phyloP scores from a whole-genome alignment of 257 asterid genomes.

The Penstemon eatonii region DNA sequence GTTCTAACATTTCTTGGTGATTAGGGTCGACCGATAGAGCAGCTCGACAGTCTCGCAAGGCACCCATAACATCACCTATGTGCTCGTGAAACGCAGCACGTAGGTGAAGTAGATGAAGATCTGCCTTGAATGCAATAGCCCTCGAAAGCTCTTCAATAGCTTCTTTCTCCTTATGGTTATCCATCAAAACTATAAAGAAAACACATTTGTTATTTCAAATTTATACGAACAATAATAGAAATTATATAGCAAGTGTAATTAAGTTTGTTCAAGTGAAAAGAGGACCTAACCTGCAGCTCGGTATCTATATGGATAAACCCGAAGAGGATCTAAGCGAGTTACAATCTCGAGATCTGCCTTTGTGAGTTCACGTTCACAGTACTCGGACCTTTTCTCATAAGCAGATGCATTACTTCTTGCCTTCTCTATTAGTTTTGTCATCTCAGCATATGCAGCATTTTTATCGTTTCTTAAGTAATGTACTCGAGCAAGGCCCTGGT shows the following conservation, averaged over 20 bases:
- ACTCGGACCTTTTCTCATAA: constrained; percentile 94
- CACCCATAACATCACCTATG: constrained; percentile 79
- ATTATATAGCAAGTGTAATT: neutral
- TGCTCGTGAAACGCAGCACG: constrained; percentile 98
- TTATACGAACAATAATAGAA: neutral
- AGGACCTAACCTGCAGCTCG: constrained; percentile 87
- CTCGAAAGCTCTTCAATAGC: constrained; percentile 86
- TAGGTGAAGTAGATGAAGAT: constrained; percentile 87
- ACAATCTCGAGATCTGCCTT: constrained; percentile 94
- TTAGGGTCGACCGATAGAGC: constrained; percentile 95
- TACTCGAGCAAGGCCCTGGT: constrained; percentile 99
- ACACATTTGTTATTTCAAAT: neutral
- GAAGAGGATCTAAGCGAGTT: constrained; percentile 84
- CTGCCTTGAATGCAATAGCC: constrained; percentile 95
- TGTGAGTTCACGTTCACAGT: constrained; percentile 88
- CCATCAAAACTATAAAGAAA: constrained; percentile 71
- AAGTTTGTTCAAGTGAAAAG: neutral
- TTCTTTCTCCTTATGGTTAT: constrained; percentile 87
- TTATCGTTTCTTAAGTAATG: constrained; percentile 81
- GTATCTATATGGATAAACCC: constrained; percentile 95
- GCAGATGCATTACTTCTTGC: constrained; percentile 92
- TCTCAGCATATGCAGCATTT: constrained; percentile 86
- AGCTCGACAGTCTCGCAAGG: constrained; percentile 91
- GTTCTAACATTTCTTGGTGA: constrained; percentile 98
- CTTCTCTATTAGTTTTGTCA: constrained; percentile 87